phyloP scores from a whole-genome alignment of 345 rosid genomes.

The Clarkia xantiana region DNA sequence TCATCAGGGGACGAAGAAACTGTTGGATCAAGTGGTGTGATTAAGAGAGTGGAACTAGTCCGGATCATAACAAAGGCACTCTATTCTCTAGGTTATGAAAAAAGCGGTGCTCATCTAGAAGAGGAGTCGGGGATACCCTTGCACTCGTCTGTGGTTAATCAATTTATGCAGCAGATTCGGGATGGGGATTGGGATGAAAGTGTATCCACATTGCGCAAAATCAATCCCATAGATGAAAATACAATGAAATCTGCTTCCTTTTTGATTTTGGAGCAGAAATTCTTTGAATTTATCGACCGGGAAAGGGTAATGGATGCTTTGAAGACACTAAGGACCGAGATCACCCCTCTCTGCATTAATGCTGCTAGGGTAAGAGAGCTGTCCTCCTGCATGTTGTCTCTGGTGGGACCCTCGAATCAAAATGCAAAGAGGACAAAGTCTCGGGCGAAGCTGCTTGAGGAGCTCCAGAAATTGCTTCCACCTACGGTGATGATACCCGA shows the following conservation, averaged over 20 bases:
- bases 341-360: slow-evolving; percentile 34
- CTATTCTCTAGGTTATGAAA: slow-evolving; percentile 45
- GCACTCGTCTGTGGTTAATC: slow-evolving; percentile 27
- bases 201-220: slow-evolving; percentile 23
- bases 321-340: slow-evolving; percentile 51
- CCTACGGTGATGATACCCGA: slow-evolving; percentile 43
- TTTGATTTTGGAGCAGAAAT: slow-evolving; percentile 48
- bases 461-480: slow-evolving; percentile 42
- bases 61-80: slow-evolving; percentile 41
- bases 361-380: slow-evolving; percentile 30
- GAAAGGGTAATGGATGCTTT: slow-evolving; percentile 39
- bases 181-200: slow-evolving; percentile 51
- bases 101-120: slow-evolving; percentile 46
- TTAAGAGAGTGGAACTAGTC: slow-evolving; percentile 45
- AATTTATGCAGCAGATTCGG: slow-evolving; percentile 30
- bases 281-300: slow-evolving; percentile 31
- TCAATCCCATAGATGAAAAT: slow-evolving; percentile 29
- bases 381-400: slow-evolving; percentile 27
- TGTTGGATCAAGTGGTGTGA: slow-evolving; percentile 48
- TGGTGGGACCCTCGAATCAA: slow-evolving; percentile 17
- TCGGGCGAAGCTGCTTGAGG: slow-evolving; percentile 34
- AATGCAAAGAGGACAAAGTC: slow-evolving; percentile 21
- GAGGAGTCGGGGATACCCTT: slow-evolving; percentile 54
- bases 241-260: slow-evolving; percentile 37
- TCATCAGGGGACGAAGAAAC: slow-evolving; percentile 41